Conservation (phyloP, 108 stramenopile species). For the Skeletonema grethae region DNA sequence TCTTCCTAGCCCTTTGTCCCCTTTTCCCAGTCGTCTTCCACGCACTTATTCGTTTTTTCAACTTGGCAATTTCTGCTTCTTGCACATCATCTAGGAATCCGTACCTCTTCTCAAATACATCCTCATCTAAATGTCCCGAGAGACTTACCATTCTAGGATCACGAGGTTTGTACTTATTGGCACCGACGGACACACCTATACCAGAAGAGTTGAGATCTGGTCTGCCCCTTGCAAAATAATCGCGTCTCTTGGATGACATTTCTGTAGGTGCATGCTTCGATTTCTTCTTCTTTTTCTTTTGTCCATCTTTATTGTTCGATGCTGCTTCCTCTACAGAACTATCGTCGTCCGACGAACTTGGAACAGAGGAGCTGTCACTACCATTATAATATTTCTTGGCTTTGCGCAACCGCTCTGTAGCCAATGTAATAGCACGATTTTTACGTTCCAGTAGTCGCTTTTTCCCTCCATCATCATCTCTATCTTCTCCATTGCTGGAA, state of each 20-base stretch:
- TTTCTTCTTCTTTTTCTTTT: conserved; percentile 31
- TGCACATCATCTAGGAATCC: conserved; percentile 77
- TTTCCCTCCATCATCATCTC: conserved; percentile 22
- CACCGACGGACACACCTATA: conserved; percentile 83
- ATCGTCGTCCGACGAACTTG: conserved; percentile 4
- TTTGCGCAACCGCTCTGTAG: conserved; percentile 31
- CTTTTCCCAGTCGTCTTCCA: conserved; percentile 73
- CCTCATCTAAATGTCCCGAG: conserved; percentile 73
- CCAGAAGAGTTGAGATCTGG: conserved; percentile 72
- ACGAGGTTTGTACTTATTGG: conserved; percentile 78
- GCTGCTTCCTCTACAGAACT: conserved; percentile 9
- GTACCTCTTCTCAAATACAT: conserved; percentile 76
- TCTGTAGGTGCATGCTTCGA: conserved; percentile 83
- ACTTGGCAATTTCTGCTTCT: conserved; percentile 68
- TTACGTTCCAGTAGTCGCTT: conserved; percentile 30
- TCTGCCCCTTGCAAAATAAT: conserved; percentile 65
- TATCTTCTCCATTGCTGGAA: conserved; percentile 9
- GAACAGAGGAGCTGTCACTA: background rate
- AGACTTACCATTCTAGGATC: conserved; percentile 80
- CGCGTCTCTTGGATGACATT: conserved; percentile 78
- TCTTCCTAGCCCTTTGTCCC: conserved; percentile 67
- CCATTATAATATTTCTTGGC: conserved; percentile 1
- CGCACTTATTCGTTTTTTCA: conserved; percentile 65
- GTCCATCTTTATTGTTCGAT: background rate
- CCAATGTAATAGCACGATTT: conserved; percentile 43